Percentiles rank a stretch among this genome's conserved stretches.
These are phyloP conservation scores for Colletotrichum cordylinicola DNA, from an alignment of 2,329 filamentous ascomycete species.

Conservation along the genomic window DNA sequence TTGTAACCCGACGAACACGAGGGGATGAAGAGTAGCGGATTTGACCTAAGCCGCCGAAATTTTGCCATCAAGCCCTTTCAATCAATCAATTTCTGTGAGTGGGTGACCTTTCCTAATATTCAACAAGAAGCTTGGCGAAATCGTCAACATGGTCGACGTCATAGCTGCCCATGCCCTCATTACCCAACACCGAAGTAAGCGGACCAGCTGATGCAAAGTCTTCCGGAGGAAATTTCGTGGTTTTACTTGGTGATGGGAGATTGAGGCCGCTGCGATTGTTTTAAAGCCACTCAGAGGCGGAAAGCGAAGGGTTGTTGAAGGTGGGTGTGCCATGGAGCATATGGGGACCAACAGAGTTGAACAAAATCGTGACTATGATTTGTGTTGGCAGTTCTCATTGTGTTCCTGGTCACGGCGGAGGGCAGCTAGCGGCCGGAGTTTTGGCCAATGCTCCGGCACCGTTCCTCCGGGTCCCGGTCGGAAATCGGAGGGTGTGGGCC, in stretches of 20 bases:
- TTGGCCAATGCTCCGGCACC: not conserved
- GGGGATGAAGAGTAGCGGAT: too few relatives aligned
- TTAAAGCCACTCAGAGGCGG: not conserved
- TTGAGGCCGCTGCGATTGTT: not conserved
- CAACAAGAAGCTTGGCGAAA: not conserved
- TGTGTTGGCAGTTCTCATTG: not conserved
- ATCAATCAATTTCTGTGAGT: not conserved
- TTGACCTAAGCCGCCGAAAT: not conserved
- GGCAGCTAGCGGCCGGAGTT: not conserved
- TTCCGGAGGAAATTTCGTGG: not conserved
- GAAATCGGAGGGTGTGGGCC: not conserved
- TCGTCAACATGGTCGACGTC: not conserved
- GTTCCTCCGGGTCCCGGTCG: not conserved
- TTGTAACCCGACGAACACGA: not conserved
- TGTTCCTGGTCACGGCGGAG: not conserved
- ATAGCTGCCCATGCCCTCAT: not conserved
- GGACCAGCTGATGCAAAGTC: not conserved
- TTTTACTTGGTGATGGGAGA: rapidly evolving
- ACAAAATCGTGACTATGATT: rapidly evolving
- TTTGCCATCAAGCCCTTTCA: not conserved
- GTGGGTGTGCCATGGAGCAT: not conserved
- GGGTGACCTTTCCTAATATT: not conserved
- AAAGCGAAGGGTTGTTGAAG: not conserved
- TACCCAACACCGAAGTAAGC: not conserved
- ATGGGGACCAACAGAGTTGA: not conserved